A percentile compares a stretch with the other conserved stretches of the same genome.
phyloP scores from a whole-genome alignment of 176 grass and related monocot species.

The Ananas comosus region DNA sequence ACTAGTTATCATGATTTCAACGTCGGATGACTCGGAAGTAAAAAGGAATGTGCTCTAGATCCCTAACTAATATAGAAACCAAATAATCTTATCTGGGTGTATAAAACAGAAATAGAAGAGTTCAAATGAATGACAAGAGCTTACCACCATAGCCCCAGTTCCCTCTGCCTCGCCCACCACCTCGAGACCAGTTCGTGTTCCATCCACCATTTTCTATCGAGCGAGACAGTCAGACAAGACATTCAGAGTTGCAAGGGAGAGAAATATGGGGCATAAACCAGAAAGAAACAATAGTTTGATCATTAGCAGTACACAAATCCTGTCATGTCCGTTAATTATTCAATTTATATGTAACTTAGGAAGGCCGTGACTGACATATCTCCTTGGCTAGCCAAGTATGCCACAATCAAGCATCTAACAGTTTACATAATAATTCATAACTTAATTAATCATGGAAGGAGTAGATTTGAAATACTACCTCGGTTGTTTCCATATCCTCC shows the following conservation, averaged over 20 bases:
- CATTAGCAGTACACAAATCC: too few relatives aligned
- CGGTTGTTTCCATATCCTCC: conserved; percentile 49
- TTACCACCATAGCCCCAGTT: conserved; percentile 68
- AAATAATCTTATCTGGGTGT: background rate
- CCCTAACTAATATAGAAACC: background rate
- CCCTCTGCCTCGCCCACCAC: conserved; percentile 53
- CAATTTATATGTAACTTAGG: too few relatives aligned
- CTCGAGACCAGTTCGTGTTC: conserved; percentile 53
- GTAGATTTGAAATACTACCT: background rate
- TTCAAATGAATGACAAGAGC: conserved; percentile 8
- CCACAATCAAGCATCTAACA: background rate
- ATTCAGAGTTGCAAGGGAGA: background rate
- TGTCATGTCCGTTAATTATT: too few relatives aligned
- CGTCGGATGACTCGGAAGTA: too few relatives aligned
- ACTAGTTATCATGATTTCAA: too few relatives aligned
- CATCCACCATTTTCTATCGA: conserved; percentile 72
- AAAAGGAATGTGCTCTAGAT: too few relatives aligned
- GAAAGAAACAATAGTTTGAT: background rate
- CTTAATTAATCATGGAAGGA: background rate
- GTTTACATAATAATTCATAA: background rate
- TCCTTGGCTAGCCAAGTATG: background rate
- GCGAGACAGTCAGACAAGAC: background rate
- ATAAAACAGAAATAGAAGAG: background rate
- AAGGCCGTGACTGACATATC: too few relatives aligned
- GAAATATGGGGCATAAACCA: background rate